A percentile compares a stretch with the other conserved stretches of the same genome.
Evolutionary conservation across 148 eudicot species (phyloP).

Genomic region (Beta vulgaris): DNA sequence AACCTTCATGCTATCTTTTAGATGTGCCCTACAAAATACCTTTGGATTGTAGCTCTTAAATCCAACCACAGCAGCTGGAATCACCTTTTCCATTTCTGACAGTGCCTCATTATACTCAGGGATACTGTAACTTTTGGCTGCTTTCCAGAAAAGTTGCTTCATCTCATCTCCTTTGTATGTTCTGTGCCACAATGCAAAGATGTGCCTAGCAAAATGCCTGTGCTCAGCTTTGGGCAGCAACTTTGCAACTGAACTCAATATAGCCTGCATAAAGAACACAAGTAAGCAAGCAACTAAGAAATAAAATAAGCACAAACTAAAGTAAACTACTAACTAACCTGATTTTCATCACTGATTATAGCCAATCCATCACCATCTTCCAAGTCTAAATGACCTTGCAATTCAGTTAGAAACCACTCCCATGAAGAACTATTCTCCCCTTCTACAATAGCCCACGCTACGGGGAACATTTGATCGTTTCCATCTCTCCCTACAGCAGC

Average conservation of each 20-base stretch:
- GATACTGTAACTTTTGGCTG: not conserved
- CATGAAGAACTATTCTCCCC: not conserved
- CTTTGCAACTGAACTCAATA: not conserved
- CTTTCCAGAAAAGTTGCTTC: slow-evolving; percentile 4
- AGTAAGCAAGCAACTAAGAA: not conserved
- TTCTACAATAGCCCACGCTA: not conserved
- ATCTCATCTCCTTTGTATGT: slow-evolving; percentile 11
- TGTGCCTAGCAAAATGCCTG: slow-evolving; percentile 1
- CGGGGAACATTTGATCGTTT: not conserved
- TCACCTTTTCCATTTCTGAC: not conserved
- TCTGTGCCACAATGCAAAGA: not conserved
- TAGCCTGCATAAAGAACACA: not conserved
- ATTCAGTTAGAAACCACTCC: not conserved
- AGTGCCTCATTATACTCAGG: not conserved
- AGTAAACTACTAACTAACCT: not conserved
- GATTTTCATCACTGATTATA: not conserved
- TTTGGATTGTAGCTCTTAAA: not conserved
- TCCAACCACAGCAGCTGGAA: not conserved
- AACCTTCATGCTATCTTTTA: not conserved
- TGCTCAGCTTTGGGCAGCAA: not conserved
- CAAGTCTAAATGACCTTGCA: not conserved
- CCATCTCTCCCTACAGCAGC: not conserved
- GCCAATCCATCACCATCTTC: not conserved
- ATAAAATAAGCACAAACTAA: not conserved
- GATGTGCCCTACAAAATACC: not conserved